phyloP scores from a whole-genome alignment of 495 filamentous ascomycete genomes.

The Filosporella fistucella region DNA sequence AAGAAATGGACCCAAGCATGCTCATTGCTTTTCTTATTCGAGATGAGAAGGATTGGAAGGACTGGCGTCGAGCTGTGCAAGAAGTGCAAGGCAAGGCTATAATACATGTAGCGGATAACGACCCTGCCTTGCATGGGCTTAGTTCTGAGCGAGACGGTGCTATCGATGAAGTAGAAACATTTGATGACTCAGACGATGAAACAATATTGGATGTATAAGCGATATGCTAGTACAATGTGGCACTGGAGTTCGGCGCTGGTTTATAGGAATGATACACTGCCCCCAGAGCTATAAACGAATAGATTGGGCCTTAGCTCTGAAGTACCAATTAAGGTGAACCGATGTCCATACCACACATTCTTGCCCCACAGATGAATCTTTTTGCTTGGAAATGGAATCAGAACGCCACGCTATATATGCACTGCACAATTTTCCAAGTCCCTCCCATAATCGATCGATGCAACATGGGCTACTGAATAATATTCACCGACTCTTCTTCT shows the following conservation, averaged over 20 bases:
- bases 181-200: constrained; percentile 54
- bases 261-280: too few relatives aligned
- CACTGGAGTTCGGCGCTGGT: too few relatives aligned
- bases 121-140: constrained; percentile 48
- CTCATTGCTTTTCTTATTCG: constrained; percentile 91
- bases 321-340: too few relatives aligned
- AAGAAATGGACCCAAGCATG: constrained; percentile 99
- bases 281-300: too few relatives aligned
- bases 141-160: constrained; percentile 61
- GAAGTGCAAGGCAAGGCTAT: constrained; percentile 75
- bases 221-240: too few relatives aligned
- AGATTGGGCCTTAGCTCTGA: too few relatives aligned
- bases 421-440: too few relatives aligned
- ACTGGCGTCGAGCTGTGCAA: constrained; percentile 68
- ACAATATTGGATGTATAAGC: too few relatives aligned
- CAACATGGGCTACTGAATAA: background rate
- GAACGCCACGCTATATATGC: constrained; percentile 4
- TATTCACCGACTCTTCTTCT: constrained; percentile 12
- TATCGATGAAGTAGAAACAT: constrained; percentile 83
- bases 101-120: constrained; percentile 70
- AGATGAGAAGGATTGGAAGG: constrained; percentile 75
- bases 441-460: too few relatives aligned
- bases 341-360: too few relatives aligned
- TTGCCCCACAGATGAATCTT: too few relatives aligned
- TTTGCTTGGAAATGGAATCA: too few relatives aligned